A percentile compares a stretch with the other conserved stretches of the same genome.
Evolutionary conservation across 768 basidiomycete genomes (phyloP).

Genomic region (Amylocystis lapponica): DNA sequence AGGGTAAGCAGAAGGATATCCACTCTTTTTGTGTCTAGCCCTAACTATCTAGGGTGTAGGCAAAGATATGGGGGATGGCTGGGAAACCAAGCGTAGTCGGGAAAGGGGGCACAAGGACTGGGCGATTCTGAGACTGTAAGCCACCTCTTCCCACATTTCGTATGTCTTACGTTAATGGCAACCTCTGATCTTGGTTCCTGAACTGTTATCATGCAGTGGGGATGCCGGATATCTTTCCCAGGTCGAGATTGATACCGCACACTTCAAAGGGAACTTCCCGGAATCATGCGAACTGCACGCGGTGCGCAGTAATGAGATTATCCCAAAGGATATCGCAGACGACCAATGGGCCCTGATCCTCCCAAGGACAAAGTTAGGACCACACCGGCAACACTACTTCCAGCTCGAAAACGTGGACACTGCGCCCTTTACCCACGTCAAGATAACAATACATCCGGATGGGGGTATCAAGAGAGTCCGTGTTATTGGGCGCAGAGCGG

Average conservation of each 20-base stretch:
- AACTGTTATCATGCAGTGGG: slow-evolving; percentile 43
- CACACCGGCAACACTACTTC: slow-evolving; percentile 87
- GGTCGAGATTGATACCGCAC: slow-evolving; percentile 87
- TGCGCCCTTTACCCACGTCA: slow-evolving; percentile 71
- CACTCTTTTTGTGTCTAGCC: slow-evolving; percentile 2
- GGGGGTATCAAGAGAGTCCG: slow-evolving; percentile 95
- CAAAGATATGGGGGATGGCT: slow-evolving; percentile 95
- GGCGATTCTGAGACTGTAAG: slow-evolving; percentile 85
- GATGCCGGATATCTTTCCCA: slow-evolving; percentile 66
- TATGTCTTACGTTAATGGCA: not conserved
- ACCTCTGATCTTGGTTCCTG: not conserved
- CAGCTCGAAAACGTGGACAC: slow-evolving; percentile 64
- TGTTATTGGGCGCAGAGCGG: slow-evolving; percentile 58
- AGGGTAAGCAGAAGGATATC: slow-evolving; percentile 61
- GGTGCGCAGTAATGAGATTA: slow-evolving; percentile 30
- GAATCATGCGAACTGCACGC: slow-evolving; percentile 81
- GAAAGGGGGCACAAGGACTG: slow-evolving; percentile 81
- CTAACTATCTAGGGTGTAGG: slow-evolving; percentile 29
- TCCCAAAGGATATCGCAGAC: slow-evolving; percentile 27
- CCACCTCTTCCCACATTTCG: slow-evolving; percentile 8
- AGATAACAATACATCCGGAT: slow-evolving; percentile 88
- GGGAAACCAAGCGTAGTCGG: slow-evolving; percentile 94
- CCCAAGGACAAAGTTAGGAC: slow-evolving; percentile 73
- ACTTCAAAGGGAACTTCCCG: slow-evolving; percentile 96
- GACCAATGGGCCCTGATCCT: slow-evolving; percentile 72